Percentiles rank a stretch among this genome's conserved stretches.
Evolutionary conservation across 495 filamentous ascomycete species (phyloP).

Genomic region (Talaromyces stipitatus): DNA sequence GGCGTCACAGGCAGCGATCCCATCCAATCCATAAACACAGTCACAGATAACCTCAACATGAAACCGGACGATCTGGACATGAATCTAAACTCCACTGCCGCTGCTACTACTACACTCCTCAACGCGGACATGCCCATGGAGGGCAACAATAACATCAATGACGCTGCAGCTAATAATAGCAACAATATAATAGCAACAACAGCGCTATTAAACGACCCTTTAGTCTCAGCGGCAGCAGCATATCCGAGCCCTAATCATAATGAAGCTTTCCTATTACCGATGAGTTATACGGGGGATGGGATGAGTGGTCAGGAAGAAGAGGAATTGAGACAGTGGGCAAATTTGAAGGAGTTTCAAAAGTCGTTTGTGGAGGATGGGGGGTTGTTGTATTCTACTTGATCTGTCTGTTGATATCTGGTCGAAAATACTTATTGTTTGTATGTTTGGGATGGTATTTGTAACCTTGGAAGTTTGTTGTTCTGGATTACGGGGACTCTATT

Average conservation of each 20-base stretch:
- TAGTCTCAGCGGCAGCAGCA: background rate
- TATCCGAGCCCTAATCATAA: constrained; percentile 1
- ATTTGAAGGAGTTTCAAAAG: constrained; percentile 63
- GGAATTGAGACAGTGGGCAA: constrained; percentile 65
- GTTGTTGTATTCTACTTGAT: constrained; percentile 29
- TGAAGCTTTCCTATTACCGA: constrained; percentile 15
- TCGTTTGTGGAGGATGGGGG: constrained; percentile 62
- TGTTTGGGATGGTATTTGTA: too few relatives aligned
- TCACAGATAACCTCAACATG: background rate
- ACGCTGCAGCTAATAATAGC: background rate
- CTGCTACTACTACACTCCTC: background rate
- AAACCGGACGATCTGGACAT: background rate
- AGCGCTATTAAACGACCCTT: background rate
- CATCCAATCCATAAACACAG: background rate
- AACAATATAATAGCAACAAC: background rate
- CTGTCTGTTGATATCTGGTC: too few relatives aligned
- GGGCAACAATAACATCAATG: background rate
- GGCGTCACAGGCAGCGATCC: constrained; percentile 5
- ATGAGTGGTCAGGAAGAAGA: constrained; percentile 58
- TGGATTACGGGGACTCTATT: too few relatives aligned
- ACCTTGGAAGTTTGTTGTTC: too few relatives aligned
- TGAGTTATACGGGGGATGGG: constrained; percentile 33
- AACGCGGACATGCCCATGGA: background rate
- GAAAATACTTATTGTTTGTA: too few relatives aligned
- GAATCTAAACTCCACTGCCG: background rate